Conservation (phyloP, 2,329 filamentous ascomycete genomes). For the Teratosphaeria destructans region DNA sequence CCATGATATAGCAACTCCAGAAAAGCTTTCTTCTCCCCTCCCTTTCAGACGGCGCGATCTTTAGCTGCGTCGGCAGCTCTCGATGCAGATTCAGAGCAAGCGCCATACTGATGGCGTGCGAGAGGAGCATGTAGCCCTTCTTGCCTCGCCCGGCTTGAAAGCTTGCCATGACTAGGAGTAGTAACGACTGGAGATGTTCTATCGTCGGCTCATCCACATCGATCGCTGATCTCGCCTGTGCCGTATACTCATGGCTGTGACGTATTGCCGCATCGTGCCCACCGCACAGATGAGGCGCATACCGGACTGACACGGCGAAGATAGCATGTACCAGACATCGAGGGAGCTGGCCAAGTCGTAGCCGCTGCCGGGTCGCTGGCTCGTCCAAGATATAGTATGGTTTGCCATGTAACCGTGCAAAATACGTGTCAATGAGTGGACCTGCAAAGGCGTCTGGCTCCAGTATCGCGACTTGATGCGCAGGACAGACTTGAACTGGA, state of each 20-base stretch:
- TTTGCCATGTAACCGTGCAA: slow-evolving; percentile 67
- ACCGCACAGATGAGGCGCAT: slow-evolving; percentile 53
- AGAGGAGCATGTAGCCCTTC: slow-evolving; percentile 76
- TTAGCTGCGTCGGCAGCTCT: slow-evolving; percentile 55
- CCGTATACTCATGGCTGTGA: slow-evolving; percentile 62
- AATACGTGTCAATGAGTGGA: slow-evolving; percentile 59
- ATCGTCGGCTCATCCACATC: slow-evolving; percentile 74
- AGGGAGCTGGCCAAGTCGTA: slow-evolving; percentile 57
- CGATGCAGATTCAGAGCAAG: slow-evolving; percentile 72
- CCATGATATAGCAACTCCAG: slow-evolving; percentile 80
- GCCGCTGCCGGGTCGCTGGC: slow-evolving; percentile 57
- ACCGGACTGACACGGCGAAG: slow-evolving; percentile 46
- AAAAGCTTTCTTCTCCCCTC: slow-evolving; percentile 73
- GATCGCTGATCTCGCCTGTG: slow-evolving; percentile 57
- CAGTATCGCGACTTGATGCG: background rate
- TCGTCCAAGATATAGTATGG: slow-evolving; percentile 77
- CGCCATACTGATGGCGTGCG: slow-evolving; percentile 72
- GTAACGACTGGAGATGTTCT: slow-evolving; percentile 63
- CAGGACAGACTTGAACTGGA: background rate
- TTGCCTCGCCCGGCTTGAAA: slow-evolving; percentile 70
- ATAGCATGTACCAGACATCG: slow-evolving; percentile 43
- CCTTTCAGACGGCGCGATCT: slow-evolving; percentile 56
- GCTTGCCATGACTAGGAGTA: slow-evolving; percentile 66
- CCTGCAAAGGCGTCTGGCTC: slow-evolving; percentile 9
- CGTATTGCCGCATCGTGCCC: slow-evolving; percentile 58